Base-by-base conservation (phyloP, 2,329 filamentous ascomycete species). In the Fusarium annulatum region DNA sequence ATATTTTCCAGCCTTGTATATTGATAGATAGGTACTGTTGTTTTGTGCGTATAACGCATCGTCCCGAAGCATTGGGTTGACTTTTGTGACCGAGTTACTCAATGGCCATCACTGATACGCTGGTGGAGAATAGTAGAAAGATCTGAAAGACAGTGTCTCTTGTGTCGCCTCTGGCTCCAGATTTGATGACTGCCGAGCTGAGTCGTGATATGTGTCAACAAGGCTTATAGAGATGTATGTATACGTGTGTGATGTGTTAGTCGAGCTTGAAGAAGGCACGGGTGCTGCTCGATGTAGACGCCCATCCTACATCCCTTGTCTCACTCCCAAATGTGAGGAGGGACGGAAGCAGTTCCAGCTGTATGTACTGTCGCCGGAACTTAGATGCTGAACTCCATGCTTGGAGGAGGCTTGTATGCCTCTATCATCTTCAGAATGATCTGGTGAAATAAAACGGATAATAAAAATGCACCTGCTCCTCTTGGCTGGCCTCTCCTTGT, bases 241-340 rank as follows among this genome's bases (percentile, higher is more conserved):
- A 33, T 33, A 28, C 2, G 8, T 34, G 16, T 23, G 5, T 18
- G 7, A 33, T 51, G 15, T 14, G 23, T 2, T 14, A 23, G 21
- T 33, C 30, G 48, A n/a, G n/a, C n/a, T 9, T 8, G 30, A 52
- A 52, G 30, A 52, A 26, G 33, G n/a, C 15, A 26, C 26, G n/a
- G 19, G 18, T 52, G 49, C 11, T 36, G 49, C 33, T 26, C 51
- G 18, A 23, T n/a, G 7, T 12, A 55, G 19, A 28, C 23, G 12
- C 36, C 14, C 19, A 39, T 41, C 34, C 33, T 28, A 7, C 3
- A 19, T 15, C 52, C 14, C 7, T n/a, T 9, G 12, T 18, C 36
- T 55, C 52, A 41, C 52, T 55, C 52, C 36, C 52, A 30, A 55
- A 41, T 41, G 26, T 23, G 10, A 41, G 26, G 18, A 15, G 36